These are phyloP conservation scores for Adansonia grandidieri DNA, from an alignment of 441 rosid species.

Conservation along the genomic window DNA sequence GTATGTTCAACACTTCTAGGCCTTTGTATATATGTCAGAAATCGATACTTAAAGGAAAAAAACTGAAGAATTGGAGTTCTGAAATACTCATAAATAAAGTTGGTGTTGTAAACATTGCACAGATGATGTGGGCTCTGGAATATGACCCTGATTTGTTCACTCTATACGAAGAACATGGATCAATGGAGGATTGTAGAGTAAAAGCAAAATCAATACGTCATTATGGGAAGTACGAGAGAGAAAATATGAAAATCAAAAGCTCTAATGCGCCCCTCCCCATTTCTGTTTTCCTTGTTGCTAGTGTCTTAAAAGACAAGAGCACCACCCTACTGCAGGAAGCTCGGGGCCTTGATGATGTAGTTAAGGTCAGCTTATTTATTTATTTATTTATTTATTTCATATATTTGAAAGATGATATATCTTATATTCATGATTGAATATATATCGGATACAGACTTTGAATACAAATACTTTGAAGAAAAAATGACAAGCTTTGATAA, in stretches of 20 bases:
- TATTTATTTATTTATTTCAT: too few relatives aligned
- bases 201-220: constrained; percentile 64
- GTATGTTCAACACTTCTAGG: constrained; percentile 42
- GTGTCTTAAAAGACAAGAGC: constrained; percentile 92
- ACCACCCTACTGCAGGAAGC: constrained; percentile 74
- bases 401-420: too few relatives aligned
- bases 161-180: constrained; percentile 61
- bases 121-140: constrained; percentile 74
- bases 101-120: background rate
- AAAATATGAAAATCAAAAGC: constrained; percentile 66
- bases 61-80: too few relatives aligned
- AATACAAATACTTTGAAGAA: too few relatives aligned
- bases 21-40: background rate
- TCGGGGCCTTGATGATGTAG: constrained; percentile 88
- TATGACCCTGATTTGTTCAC: constrained; percentile 77
- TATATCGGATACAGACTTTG: too few relatives aligned
- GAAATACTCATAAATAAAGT: too few relatives aligned
- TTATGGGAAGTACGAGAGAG: constrained; percentile 88
- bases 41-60: background rate
- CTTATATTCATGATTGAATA: too few relatives aligned
- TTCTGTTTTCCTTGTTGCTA: constrained; percentile 91
- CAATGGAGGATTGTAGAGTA: constrained; percentile 53
- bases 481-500: too few relatives aligned
- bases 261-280: constrained; percentile 80
- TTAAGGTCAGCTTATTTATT: constrained; percentile 69